Percentiles rank a stretch among this genome's conserved stretches.
These are phyloP conservation scores for Isabelozyma rhagii DNA, from an alignment of 805 yeast genomes.

Conservation along the genomic window DNA sequence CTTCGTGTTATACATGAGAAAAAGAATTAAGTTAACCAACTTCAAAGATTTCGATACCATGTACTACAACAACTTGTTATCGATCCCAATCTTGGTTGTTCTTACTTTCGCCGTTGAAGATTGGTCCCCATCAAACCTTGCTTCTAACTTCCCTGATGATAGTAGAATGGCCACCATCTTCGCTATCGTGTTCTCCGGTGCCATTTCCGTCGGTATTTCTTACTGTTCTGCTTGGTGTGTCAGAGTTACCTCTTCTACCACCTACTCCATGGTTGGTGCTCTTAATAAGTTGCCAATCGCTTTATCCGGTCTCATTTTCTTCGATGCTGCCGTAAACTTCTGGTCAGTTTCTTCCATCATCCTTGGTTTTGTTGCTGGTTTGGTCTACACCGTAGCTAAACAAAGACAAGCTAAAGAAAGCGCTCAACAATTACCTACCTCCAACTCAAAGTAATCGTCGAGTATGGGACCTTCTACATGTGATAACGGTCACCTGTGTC, in stretches of 20 bases:
- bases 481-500: background rate
- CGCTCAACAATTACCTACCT: constrained; percentile 28
- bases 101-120: constrained; percentile 82
- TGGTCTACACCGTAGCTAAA: constrained; percentile 94
- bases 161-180: constrained; percentile 65
- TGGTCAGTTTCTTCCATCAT: constrained; percentile 86
- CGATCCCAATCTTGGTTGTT: constrained; percentile 81
- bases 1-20: constrained; percentile 92
- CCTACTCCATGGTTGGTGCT: constrained; percentile 99
- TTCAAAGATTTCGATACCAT: constrained; percentile 97
- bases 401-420: constrained; percentile 70
- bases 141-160: constrained; percentile 72
- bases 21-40: constrained; percentile 94
- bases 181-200: constrained; percentile 90
- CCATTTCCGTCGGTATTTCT: constrained; percentile 93
- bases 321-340: constrained; percentile 93
- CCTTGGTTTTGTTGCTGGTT: constrained; percentile 92
- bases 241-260: constrained; percentile 96
- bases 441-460: background rate
- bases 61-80: constrained; percentile 94
- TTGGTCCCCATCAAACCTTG: constrained; percentile 83
- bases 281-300: constrained; percentile 98
- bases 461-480: background rate
- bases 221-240: constrained; percentile 99
- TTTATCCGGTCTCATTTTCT: constrained; percentile 88